Evolutionary conservation across 2,329 filamentous ascomycete species (phyloP).

Genomic region (Tolypocladium tropicale): DNA sequence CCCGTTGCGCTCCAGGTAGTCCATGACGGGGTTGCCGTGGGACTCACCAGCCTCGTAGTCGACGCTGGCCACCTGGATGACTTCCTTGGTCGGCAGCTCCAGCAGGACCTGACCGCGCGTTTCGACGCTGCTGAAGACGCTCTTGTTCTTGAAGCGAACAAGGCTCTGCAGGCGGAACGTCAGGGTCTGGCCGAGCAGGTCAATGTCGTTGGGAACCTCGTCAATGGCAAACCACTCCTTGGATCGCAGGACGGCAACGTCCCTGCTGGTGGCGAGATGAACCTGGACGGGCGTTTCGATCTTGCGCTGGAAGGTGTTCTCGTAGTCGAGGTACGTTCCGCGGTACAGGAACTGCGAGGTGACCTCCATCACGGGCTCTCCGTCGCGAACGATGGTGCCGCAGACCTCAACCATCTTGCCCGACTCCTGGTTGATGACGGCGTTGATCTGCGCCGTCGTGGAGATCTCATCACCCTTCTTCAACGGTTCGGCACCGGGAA

Average conservation of each 20-base stretch:
- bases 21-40: constrained; percentile 91
- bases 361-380: constrained; percentile 89
- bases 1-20: constrained; percentile 88
- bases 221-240: constrained; percentile 98
- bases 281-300: constrained; percentile 91
- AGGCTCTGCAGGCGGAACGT: constrained; percentile 93
- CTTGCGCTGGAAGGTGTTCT: constrained; percentile 99
- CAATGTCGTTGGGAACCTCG: constrained; percentile 55
- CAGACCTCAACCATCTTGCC: constrained; percentile 99
- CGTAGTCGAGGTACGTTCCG: constrained; percentile 81
- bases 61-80: constrained; percentile 94
- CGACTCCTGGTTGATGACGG: constrained; percentile 94
- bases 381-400: constrained; percentile 81
- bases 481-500: constrained; percentile 85
- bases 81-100: constrained; percentile 91
- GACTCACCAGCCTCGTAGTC: constrained; percentile 89
- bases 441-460: constrained; percentile 92
- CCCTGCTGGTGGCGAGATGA: constrained; percentile 76
- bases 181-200: constrained; percentile 84
- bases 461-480: constrained; percentile 92
- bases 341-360: constrained; percentile 98
- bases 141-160: constrained; percentile 89
- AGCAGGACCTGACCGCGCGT: constrained; percentile 87
- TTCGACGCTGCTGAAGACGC: constrained; percentile 81
- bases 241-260: constrained; percentile 85